Conservation (phyloP, 495 filamentous ascomycete species). For the Neurospora sp. region DNA sequence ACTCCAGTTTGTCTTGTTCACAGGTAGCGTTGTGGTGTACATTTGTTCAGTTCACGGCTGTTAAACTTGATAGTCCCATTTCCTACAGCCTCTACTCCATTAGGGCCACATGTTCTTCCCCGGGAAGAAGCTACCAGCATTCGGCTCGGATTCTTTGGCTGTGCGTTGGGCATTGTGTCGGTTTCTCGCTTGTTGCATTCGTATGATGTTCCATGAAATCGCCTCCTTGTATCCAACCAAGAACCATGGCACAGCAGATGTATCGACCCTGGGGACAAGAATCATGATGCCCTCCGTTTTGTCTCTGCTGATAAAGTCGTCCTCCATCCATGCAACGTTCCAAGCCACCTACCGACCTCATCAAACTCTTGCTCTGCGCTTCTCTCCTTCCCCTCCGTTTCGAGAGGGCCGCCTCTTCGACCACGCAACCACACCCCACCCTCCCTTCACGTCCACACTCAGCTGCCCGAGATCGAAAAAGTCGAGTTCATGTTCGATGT, state of each 20-base stretch:
- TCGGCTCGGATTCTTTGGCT: not conserved
- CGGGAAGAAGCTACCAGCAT: not conserved
- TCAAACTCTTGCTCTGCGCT: not conserved
- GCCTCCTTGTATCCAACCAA: not conserved
- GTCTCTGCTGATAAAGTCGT: not conserved
- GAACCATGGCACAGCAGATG: not conserved
- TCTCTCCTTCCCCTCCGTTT: not conserved
- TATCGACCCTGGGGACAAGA: not conserved
- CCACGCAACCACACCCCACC: not conserved
- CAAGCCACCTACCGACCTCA: not conserved
- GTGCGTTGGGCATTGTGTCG: not conserved
- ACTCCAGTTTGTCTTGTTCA: not conserved
- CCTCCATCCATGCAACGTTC: not conserved
- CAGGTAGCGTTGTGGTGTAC: too few species aligned
- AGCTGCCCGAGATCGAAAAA: not conserved
- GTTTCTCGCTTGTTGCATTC: not conserved
- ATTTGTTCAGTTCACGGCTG: too few species aligned
- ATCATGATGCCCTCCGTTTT: not conserved
- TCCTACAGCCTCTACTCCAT: not conserved
- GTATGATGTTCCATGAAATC: not conserved
- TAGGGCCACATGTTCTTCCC: not conserved
- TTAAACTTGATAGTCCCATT: rapidly evolving
- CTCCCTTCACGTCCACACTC: not conserved
- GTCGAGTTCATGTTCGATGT: not conserved
- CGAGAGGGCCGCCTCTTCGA: not conserved